Base-by-base conservation (phyloP, 352 stramenopile genomes). In the Phytophthora crassamura region DNA sequence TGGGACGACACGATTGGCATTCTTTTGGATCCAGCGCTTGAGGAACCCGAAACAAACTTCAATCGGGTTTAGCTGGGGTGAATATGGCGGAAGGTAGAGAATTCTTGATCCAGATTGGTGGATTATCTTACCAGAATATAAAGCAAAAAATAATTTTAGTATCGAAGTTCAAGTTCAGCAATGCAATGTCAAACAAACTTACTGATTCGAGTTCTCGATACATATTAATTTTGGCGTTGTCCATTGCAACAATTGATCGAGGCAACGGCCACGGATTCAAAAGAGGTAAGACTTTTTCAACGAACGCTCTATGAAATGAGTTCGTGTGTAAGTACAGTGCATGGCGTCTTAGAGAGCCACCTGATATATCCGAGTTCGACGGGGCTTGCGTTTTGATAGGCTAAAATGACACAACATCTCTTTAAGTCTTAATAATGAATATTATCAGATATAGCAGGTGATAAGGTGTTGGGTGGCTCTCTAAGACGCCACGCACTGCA, bases 1-100 rank as follows among this genome's bases (percentile, higher is more conserved):
- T 11, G 56, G 56, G 16, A 64, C 50, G 5, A 57, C 46, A 11
- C 50, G 56, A 36, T 57, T 57, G 0, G 56, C 35, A 20, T 69
- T 46, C 35, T 61, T 69, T 41, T 63, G 51, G 6, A 67, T 67
- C 40, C 40, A 40, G 7, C 48, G 30, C 11, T 67, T 67, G 18
- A 58, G 42, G 32, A 59, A 33, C 12, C 53, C 53, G 14, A 61
- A 61, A 38, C 40, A 53, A 2, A 61, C 40, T 3, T 53, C 39
- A 11, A 51, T 45, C 12, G 25, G 36, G 14, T 48, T 58, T 1
- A 58, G 15, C 14, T 40, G 36, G 11, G 25, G 50, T 48, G 36
- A 48, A 11, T 48, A 58, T 14, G 50, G 50, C 2, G 22, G 36
- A 6, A 58, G n/a, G 22, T 58, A 47, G 7, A 58, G 34, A 1